Evolutionary conservation across 208 protist species (phyloP).

Genomic region (Strigomonas culicis): DNA sequence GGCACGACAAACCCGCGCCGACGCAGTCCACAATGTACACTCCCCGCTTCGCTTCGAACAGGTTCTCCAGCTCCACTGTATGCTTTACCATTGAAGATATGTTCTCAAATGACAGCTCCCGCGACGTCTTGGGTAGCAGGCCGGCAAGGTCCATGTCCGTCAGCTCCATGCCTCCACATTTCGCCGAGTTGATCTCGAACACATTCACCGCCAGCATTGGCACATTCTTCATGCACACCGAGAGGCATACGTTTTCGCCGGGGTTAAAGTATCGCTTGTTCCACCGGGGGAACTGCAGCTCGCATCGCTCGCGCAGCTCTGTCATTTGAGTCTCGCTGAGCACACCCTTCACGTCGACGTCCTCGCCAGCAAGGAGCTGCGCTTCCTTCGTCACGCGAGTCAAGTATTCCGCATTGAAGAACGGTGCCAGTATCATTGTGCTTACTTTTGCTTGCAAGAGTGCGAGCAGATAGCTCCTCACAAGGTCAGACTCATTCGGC

Average conservation of each 20-base stretch:
- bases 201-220: background rate
- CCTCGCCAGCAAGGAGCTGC: slow-evolving; percentile 10
- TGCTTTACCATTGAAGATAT: slow-evolving; percentile 1
- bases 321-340: background rate
- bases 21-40: slow-evolving; percentile 16
- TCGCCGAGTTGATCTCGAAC: slow-evolving; percentile 11
- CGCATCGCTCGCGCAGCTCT: background rate
- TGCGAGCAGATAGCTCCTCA: background rate
- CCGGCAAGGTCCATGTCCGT: slow-evolving; percentile 1
- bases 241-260: background rate
- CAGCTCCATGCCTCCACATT: background rate
- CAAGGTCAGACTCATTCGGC: background rate
- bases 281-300: slow-evolving; percentile 5
- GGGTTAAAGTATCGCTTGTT: background rate
- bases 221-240: slow-evolving; percentile 9
- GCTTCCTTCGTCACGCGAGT: background rate
- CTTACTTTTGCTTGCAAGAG: background rate
- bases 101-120: slow-evolving; percentile 8
- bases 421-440: background rate
- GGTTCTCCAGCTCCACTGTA: slow-evolving; percentile 10
- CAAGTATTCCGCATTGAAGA: slow-evolving; percentile 6
- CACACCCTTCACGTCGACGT: slow-evolving; percentile 10
- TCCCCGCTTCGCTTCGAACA: slow-evolving; percentile 5
- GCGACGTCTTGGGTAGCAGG: slow-evolving; percentile 3
- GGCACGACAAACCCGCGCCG: slow-evolving; percentile 9